A percentile compares a stretch with the other conserved stretches of the same genome.
Evolutionary conservation across 148 eudicot species (phyloP).

Genomic region (Vaccinium macrocarpon): DNA sequence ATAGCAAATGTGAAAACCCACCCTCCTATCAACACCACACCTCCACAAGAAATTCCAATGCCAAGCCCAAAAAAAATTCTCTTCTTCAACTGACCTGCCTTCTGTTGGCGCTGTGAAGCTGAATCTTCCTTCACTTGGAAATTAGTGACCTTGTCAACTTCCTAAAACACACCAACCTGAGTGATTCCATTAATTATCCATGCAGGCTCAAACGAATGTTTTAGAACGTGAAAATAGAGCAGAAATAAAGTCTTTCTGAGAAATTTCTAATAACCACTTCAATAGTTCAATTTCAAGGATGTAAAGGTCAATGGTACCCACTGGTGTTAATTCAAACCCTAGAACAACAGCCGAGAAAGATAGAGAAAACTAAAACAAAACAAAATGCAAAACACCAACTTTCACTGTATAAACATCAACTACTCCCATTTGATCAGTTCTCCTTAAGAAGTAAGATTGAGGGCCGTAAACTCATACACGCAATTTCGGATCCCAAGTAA

Average conservation of each 20-base stretch:
- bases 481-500: background rate
- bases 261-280: background rate
- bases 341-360: background rate
- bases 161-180: slow-evolving; percentile 52
- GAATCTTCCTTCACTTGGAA: slow-evolving; percentile 34
- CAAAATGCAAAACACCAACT: background rate
- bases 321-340: background rate
- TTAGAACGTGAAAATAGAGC: background rate
- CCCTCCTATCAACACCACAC: slow-evolving; percentile 83
- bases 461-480: background rate
- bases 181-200: slow-evolving; percentile 20
- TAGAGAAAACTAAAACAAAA: background rate
- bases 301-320: background rate
- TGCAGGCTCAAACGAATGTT: background rate
- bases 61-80: slow-evolving; percentile 80
- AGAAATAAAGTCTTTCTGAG: background rate
- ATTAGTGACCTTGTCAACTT: slow-evolving; percentile 34
- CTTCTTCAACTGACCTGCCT: slow-evolving; percentile 64
- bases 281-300: background rate
- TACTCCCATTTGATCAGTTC: background rate
- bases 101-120: slow-evolving; percentile 37
- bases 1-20: slow-evolving; percentile 82
- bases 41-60: slow-evolving; percentile 73
- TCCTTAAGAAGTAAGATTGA: background rate
- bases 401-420: background rate